Conservation (phyloP, 345 rosid species). For the Euclidium syriacum region DNA sequence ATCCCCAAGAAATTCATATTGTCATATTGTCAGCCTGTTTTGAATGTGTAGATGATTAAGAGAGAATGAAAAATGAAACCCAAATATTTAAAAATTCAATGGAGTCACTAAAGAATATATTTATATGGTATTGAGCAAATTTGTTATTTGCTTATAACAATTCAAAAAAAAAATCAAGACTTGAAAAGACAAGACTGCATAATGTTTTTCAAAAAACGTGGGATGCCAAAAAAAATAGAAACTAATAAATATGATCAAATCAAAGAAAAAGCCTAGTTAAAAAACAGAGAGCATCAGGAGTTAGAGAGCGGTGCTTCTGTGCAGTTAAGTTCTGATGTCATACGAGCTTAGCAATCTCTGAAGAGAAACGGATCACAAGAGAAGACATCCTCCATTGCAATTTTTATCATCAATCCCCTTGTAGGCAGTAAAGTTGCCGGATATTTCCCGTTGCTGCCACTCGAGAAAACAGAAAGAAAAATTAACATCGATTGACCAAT, state of each 20-base stretch:
- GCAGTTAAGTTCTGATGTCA: slow-evolving; percentile 27
- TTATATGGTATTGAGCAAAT: slow-evolving; percentile 20
- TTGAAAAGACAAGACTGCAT: slow-evolving; percentile 7
- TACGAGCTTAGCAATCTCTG: slow-evolving; percentile 23
- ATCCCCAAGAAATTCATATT: slow-evolving; percentile 15
- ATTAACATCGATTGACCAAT: not conserved
- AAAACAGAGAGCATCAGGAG: slow-evolving; percentile 6
- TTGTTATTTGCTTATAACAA: slow-evolving; percentile 21
- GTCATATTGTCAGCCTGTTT: slow-evolving; percentile 21
- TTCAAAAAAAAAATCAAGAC: slow-evolving; percentile 19
- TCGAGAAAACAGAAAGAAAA: not conserved
- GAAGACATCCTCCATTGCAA: slow-evolving; percentile 1
- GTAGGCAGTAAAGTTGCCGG: slow-evolving; percentile 98
- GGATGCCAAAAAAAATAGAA: not conserved
- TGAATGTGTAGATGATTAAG: slow-evolving; percentile 18
- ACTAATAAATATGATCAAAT: slow-evolving; percentile 21
- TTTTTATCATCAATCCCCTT: slow-evolving; percentile 54
- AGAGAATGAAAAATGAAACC: not conserved
- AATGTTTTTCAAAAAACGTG: not conserved
- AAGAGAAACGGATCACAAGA: slow-evolving; percentile 17
- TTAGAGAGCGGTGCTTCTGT: slow-evolving; percentile 26
- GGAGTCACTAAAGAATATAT: slow-evolving; percentile 2
- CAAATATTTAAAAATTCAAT: not conserved
- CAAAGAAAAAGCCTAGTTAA: slow-evolving; percentile 17
- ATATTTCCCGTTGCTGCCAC: slow-evolving; percentile 88